A percentile compares a stretch with the other conserved stretches of the same genome.
phyloP scores from a whole-genome alignment of 192 early-diverging fungal species.

The Rhizophagus prolifer region DNA sequence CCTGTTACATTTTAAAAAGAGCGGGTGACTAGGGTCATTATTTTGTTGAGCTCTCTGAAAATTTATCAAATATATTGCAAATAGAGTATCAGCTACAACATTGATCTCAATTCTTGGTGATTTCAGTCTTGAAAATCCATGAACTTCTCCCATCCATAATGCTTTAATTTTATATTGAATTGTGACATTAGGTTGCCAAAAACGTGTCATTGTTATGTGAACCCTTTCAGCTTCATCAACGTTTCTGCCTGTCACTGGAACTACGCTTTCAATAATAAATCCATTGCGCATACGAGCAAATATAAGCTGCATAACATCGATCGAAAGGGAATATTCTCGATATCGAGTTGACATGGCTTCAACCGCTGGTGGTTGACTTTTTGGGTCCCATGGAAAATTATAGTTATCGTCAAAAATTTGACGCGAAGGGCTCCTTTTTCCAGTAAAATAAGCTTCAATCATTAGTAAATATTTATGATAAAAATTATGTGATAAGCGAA shows the following conservation, averaged over 20 bases:
- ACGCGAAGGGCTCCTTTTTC: slow-evolving; percentile 33
- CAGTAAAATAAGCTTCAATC: slow-evolving; percentile 42
- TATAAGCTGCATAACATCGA: slow-evolving; percentile 60
- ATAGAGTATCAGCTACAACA: slow-evolving; percentile 47
- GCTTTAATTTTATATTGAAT: slow-evolving; percentile 72
- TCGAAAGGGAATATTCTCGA: slow-evolving; percentile 62
- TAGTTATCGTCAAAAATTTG: slow-evolving; percentile 43
- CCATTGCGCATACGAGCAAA: slow-evolving; percentile 70
- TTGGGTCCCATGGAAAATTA: slow-evolving; percentile 68
- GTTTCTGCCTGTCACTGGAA: slow-evolving; percentile 43
- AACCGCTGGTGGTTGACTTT: slow-evolving; percentile 57
- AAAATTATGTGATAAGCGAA: slow-evolving; percentile 34
- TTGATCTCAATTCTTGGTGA: slow-evolving; percentile 51
- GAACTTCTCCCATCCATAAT: slow-evolving; percentile 29
- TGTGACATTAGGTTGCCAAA: slow-evolving; percentile 75
- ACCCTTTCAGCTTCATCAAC: slow-evolving; percentile 49
- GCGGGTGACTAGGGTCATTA: slow-evolving; percentile 45
- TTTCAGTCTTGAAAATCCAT: slow-evolving; percentile 34
- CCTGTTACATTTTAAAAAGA: slow-evolving; percentile 52
- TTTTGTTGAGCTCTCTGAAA: slow-evolving; percentile 43
- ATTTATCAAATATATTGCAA: slow-evolving; percentile 45
- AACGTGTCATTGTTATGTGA: slow-evolving; percentile 62
- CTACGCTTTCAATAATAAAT: slow-evolving; percentile 61
- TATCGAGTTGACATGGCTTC: slow-evolving; percentile 62
- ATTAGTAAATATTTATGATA: slow-evolving; percentile 53